Base-by-base conservation (phyloP, 805 yeast species). In the Starmerella scarabaei region DNA sequence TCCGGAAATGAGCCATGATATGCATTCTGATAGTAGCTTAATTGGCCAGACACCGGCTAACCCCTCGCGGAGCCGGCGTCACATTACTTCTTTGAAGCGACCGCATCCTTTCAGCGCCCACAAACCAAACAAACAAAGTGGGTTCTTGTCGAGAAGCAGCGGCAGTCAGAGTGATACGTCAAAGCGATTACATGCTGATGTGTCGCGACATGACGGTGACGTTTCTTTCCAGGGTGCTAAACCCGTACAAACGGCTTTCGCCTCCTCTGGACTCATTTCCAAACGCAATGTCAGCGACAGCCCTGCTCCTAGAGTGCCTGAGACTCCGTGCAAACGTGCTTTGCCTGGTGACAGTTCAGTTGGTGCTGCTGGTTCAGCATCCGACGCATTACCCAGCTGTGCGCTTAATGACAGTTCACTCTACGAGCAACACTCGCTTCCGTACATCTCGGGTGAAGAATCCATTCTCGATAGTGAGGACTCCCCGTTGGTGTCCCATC, bases 241-340 rank as follows among this genome's bases (percentile, higher is more conserved):
- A 54, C 94, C 94, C 2, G 66, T 83, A 30, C 93, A 82, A 56
- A 77, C 86, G 0, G 94, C 91, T 14, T 83, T 83, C 58, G 68
- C 73, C 56, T 71, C 86, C 2, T 63, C 81, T 0, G 94, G 94
- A 0, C 61, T 83, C 27, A 59, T 77, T 43, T 73, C 79, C 29
- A 76, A 76, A 56, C 65, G 79, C 60, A 63, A 75, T 33, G 35
- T 59, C 58, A 59, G 62, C 64, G 56, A 51, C 57, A 54, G 59
- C 38, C 41, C 50, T 15, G 15, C 15, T 17, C 42, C 44, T 36
- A 46, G 45, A 44, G 34, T 37, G 51, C 81, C 81, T 1, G 80
- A 75, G 41, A 75, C 81, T 0, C 81, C 81, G 2, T 72, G 77
- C 56, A 75, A 75, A 45, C 47, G 48, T 12, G 27, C 11, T 14